Conservation (phyloP, 805 yeast genomes). For the Saturnispora zaruensis region DNA sequence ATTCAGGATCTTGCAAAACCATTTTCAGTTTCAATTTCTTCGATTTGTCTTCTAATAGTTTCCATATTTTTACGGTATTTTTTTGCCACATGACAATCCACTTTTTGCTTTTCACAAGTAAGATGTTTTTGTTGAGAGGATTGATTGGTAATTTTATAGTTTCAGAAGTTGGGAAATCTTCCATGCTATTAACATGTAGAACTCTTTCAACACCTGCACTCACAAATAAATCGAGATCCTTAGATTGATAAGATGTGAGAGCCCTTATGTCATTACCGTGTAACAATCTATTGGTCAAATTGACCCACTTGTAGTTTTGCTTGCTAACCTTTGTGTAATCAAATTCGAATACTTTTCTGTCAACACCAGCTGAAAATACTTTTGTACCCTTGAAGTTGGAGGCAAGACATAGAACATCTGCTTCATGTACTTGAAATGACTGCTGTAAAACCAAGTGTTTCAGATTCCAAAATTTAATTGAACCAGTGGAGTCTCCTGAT, state of each 20-base stretch:
- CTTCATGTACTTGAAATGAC: slow-evolving; percentile 77
- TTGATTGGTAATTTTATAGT: slow-evolving; percentile 59
- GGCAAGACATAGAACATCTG: slow-evolving; percentile 75
- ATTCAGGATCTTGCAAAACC: slow-evolving; percentile 66
- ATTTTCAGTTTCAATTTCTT: slow-evolving; percentile 59
- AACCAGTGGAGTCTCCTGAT: slow-evolving; percentile 96
- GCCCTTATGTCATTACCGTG: slow-evolving; percentile 85
- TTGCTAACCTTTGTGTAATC: slow-evolving; percentile 36
- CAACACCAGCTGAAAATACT: slow-evolving; percentile 87
- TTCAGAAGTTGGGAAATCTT: slow-evolving; percentile 61
- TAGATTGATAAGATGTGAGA: slow-evolving; percentile 61
- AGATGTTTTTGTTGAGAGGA: slow-evolving; percentile 18
- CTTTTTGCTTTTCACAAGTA: slow-evolving; percentile 39
- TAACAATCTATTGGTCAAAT: slow-evolving; percentile 62
- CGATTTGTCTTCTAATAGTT: slow-evolving; percentile 31
- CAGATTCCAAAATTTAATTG: slow-evolving; percentile 88
- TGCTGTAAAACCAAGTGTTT: slow-evolving; percentile 68
- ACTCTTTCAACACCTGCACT: slow-evolving; percentile 80
- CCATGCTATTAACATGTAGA: slow-evolving; percentile 55
- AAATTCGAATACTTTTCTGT: slow-evolving; percentile 78
- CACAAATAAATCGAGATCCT: slow-evolving; percentile 56
- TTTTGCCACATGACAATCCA: slow-evolving; percentile 73
- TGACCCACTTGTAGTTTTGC: slow-evolving; percentile 57
- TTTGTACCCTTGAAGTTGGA: slow-evolving; percentile 51
- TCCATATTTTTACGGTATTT: slow-evolving; percentile 77